phyloP scores from a whole-genome alignment of 208 protist genomes.

The Leishmania amazonensis region DNA sequence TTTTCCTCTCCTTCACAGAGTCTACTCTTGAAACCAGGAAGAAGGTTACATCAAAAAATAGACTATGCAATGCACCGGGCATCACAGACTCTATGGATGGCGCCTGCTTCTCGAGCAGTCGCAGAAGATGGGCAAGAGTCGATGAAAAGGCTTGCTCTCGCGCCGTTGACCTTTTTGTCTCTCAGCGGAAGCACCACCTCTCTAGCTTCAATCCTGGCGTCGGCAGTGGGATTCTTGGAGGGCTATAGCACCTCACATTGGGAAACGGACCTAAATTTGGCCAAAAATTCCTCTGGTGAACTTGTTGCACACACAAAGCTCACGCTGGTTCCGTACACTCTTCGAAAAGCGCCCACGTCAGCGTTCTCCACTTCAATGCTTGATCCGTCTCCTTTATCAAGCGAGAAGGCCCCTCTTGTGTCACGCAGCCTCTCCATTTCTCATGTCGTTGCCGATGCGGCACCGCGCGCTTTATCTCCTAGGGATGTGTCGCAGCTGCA shows the following conservation, averaged over 20 bases:
- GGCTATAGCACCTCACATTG: conserved; percentile 47
- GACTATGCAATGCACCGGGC: conserved; percentile 8
- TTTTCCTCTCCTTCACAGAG: background rate
- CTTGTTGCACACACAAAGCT: conserved; percentile 36
- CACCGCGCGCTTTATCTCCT: background rate
- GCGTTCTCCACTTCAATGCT: background rate
- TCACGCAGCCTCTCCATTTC: conserved; percentile 16
- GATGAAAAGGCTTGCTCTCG: conserved; percentile 36
- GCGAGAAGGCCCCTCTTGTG: background rate
- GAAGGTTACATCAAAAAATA: conserved; percentile 1
- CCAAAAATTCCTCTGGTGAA: background rate
- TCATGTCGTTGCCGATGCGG: background rate
- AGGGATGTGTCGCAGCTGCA: conserved; percentile 5
- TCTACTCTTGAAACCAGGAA: background rate
- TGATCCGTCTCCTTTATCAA: background rate
- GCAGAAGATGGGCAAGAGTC: conserved; percentile 37
- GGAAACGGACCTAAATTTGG: conserved; percentile 35
- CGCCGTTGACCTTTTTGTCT: conserved; percentile 50
- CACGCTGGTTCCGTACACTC: conserved; percentile 39
- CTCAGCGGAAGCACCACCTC: conserved; percentile 14
- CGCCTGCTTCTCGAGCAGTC: background rate
- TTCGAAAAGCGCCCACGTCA: background rate
- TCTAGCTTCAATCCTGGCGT: conserved; percentile 39
- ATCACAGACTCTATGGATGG: conserved; percentile 1
- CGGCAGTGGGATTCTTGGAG: conserved; percentile 55